Conservation (phyloP, 306 rosid species). For the Lathyrus sativus region DNA sequence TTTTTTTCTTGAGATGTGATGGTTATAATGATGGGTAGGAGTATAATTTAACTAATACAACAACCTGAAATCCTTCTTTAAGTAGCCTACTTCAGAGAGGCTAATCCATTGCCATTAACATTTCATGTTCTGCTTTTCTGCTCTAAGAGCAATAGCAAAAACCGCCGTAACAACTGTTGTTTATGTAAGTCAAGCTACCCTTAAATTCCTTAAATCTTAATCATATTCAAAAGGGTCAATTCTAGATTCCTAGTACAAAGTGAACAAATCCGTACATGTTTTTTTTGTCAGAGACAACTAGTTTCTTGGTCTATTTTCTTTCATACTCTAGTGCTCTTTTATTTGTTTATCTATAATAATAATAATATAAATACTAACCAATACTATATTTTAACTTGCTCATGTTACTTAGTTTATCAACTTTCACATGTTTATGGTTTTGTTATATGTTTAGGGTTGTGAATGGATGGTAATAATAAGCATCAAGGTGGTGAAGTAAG, state of each 20-base stretch:
- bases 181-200: background rate
- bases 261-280: no score
- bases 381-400: slow-evolving; percentile 2
- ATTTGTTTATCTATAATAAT: background rate
- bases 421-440: background rate
- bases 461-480: slow-evolving; percentile 42
- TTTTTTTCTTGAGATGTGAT: background rate
- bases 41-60: background rate
- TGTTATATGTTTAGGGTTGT: slow-evolving; percentile 31
- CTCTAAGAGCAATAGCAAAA: background rate
- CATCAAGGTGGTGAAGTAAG: slow-evolving; percentile 48
- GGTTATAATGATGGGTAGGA: background rate
- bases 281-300: slow-evolving; percentile 15
- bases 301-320: background rate
- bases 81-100: background rate
- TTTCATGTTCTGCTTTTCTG: background rate
- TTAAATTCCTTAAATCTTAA: background rate
- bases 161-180: background rate
- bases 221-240: background rate
- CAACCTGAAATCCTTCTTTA: background rate
- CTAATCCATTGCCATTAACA: background rate
- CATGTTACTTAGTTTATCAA: background rate
- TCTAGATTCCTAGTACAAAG: background rate
- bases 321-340: background rate
- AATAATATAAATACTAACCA: background rate